These are phyloP conservation scores for Triangularia verruculosa DNA, from an alignment of 2,329 filamentous ascomycete species.

Conservation along the genomic window DNA sequence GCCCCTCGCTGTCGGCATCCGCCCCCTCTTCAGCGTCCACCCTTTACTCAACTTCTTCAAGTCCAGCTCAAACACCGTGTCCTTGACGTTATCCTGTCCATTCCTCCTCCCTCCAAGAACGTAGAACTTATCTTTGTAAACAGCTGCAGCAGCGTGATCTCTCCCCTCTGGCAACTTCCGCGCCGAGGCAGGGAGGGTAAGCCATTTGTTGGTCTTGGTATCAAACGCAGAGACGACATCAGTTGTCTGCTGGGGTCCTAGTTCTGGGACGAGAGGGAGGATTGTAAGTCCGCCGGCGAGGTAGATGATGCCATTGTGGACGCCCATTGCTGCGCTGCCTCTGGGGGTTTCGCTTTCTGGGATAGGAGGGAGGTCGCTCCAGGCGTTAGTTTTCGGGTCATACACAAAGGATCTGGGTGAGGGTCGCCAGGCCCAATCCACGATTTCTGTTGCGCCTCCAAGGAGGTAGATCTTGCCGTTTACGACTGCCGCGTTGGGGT, in stretches of 20 bases:
- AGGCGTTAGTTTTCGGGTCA: slow-evolving; percentile 28
- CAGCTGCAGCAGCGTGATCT: slow-evolving; percentile 34
- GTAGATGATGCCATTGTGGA: not conserved
- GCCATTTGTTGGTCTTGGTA: slow-evolving; percentile 25
- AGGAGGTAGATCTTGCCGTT: slow-evolving; percentile 39
- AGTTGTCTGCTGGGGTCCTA: not conserved
- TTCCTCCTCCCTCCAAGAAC: slow-evolving; percentile 36
- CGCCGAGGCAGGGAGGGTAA: slow-evolving; percentile 27
- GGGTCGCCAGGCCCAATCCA: slow-evolving; percentile 29
- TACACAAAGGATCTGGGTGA: slow-evolving; percentile 33
- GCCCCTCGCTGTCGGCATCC: slow-evolving; percentile 39
- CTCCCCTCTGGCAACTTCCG: slow-evolving; percentile 33
- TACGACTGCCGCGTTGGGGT: slow-evolving; percentile 38
- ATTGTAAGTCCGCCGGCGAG: slow-evolving; percentile 4
- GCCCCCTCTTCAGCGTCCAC: slow-evolving; percentile 30
- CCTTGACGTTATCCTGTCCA: slow-evolving; percentile 26
- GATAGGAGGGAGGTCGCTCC: slow-evolving; percentile 29
- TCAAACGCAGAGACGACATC: slow-evolving; percentile 7
- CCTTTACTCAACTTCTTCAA: slow-evolving; percentile 27
- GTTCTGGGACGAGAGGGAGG: not conserved
- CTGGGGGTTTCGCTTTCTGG: slow-evolving; percentile 12
- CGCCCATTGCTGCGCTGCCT: slow-evolving; percentile 5
- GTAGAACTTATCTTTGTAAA: slow-evolving; percentile 36
- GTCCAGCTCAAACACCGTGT: slow-evolving; percentile 37
- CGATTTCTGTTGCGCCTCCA: slow-evolving; percentile 33